Evolutionary conservation across 2,329 filamentous ascomycete species (phyloP), one percentile per base, ranked within the genome.

Genomic region (Scleromitrula shiraiana): DNA sequence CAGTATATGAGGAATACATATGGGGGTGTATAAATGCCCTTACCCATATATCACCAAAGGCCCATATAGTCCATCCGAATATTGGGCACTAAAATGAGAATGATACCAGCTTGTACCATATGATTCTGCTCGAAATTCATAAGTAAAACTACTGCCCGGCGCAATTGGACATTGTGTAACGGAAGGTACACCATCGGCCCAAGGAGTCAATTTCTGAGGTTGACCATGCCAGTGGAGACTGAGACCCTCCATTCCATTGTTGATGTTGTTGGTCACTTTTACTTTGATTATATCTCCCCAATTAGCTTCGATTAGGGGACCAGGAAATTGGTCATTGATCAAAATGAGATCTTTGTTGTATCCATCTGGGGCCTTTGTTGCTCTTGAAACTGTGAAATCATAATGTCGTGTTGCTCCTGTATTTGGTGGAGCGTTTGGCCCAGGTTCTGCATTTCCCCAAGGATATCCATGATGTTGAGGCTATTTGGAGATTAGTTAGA

Each of bases 211-310:
- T 40, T 49, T 61, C 54, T 77, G 71, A 14, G 70, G 67, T 26
- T 77, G 53, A 19, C 71, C 75, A 73, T 73, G 14, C 67, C 66
- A 40, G 70, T 77, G 48, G 58, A 51, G 62, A 58, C 64, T 64
- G 63, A 50, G 66, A 29, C 58, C 55, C 44, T 64, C 58, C 33
- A 55, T 45, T 26, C 50, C 51, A 37, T 59, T 64, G 9, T 33
- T 75, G 12, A 88, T 75, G 41, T 79, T 76, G 65, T 91, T 91
- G 65, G 77, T 73, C 44, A 89, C 74, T 24, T 78, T 80, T 29
- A 87, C 76, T 41, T 83, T 68, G 37, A 79, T 71, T 4, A 22
- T 49, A 35, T 67, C 64, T 12, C 61, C 62, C 50, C 50, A 64
- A 38, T 65, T 62, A 1, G 62, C 62, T 43, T 63, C 57, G 32